phyloP scores from a whole-genome alignment of 345 rosid species.

The Pelargonium nanum region DNA sequence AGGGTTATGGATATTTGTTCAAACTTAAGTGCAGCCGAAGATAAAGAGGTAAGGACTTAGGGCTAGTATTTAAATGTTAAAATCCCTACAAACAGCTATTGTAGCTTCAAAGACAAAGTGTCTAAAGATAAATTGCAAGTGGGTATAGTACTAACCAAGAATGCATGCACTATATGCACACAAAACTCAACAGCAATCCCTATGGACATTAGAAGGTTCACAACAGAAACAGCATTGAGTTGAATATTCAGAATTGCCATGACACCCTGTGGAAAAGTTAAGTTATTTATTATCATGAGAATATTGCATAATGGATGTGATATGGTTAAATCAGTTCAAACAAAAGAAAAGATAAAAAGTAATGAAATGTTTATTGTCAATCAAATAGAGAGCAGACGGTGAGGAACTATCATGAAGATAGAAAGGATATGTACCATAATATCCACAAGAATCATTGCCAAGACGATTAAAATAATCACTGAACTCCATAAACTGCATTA shows the following conservation, averaged over 20 bases:
- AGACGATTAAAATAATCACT: conserved; percentile 60
- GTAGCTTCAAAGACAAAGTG: neutral
- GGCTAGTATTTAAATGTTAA: too few species aligned
- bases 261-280: conserved; percentile 54
- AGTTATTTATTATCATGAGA: neutral
- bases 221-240: conserved; percentile 90
- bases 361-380: conserved; percentile 1
- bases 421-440: conserved; percentile 55
- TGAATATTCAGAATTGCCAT: conserved; percentile 87
- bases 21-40: too few species aligned
- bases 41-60: too few species aligned
- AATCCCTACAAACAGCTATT: too few species aligned
- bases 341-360: too few species aligned
- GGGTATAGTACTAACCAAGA: conserved; percentile 49
- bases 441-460: conserved; percentile 79
- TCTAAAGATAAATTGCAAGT: neutral
- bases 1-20: too few species aligned
- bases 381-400: neutral
- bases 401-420: neutral
- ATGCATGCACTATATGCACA: conserved; percentile 81
- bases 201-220: conserved; percentile 85
- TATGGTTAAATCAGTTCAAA: too few species aligned
- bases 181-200: conserved; percentile 97
- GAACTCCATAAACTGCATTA: conserved; percentile 79
- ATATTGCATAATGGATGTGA: too few species aligned